phyloP scores from a whole-genome alignment of 73 alveolate species.

The Stentor coeruleus region DNA sequence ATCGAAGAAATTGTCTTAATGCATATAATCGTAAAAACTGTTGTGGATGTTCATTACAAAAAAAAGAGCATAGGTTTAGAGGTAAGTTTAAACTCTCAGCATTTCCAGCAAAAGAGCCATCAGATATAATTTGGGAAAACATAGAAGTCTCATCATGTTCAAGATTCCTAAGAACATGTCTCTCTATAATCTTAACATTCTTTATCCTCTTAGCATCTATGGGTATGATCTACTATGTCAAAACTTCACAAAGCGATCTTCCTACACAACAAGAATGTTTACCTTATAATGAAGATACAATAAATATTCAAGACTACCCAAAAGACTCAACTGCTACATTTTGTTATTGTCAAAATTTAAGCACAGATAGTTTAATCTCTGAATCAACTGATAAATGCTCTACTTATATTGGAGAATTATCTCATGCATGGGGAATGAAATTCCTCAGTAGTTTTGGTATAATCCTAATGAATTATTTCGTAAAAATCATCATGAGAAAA shows the following conservation, averaged over 20 bases:
- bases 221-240: not conserved
- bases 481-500: slow-evolving; percentile 34
- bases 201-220: not conserved
- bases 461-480: not conserved
- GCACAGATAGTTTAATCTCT: not conserved
- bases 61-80: not conserved
- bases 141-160: not conserved
- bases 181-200: not conserved
- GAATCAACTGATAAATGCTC: not conserved
- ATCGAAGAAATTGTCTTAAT: not conserved
- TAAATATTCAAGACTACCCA: not conserved
- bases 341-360: not conserved
- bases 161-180: not conserved
- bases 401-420: not conserved
- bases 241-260: not conserved
- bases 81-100: not conserved
- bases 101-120: slow-evolving; percentile 22
- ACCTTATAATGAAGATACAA: not conserved
- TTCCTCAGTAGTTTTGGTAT: not conserved
- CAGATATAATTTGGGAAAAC: slow-evolving; percentile 29
- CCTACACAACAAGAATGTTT: not conserved
- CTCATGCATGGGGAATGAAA: not conserved
- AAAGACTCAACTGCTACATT: not conserved
- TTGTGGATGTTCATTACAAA: not conserved
- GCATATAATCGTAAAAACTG: not conserved